A percentile compares a stretch with the other conserved stretches of the same genome.
Conservation (phyloP, 2,329 filamentous ascomycete species). For the Talaromyces sp. region DNA sequence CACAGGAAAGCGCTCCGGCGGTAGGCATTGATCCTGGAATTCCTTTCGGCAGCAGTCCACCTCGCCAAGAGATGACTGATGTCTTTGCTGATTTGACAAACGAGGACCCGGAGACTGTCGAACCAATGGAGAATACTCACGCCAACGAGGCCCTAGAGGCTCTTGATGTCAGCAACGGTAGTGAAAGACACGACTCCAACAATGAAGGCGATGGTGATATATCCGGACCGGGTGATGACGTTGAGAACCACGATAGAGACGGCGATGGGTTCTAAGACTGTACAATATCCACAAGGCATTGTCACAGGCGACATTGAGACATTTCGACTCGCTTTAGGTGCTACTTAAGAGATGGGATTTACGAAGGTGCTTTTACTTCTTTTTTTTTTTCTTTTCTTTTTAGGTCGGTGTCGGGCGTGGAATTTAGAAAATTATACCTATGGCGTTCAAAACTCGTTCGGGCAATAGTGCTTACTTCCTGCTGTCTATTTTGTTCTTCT, state of each 20-base stretch:
- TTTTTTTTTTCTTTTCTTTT: background rate
- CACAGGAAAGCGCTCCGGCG: conserved; percentile 27
- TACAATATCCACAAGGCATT: background rate
- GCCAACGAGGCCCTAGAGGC: conserved; percentile 44
- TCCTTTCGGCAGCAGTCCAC: conserved; percentile 34
- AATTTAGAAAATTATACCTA: conserved; percentile 10
- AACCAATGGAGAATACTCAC: conserved; percentile 42
- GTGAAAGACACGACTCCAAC: conserved; percentile 28
- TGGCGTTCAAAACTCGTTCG: conserved; percentile 8
- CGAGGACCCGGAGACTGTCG: conserved; percentile 35
- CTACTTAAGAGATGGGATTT: background rate
- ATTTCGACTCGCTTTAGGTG: background rate
- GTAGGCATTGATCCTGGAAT: conserved; percentile 29
- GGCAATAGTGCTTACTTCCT: background rate
- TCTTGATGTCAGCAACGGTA: conserved; percentile 36
- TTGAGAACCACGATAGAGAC: conserved; percentile 7
- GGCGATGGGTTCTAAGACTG: conserved; percentile 13
- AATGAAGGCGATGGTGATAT: conserved; percentile 22
- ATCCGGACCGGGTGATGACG: conserved; percentile 3
- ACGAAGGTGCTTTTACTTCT: background rate
- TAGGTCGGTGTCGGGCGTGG: conserved; percentile 4
- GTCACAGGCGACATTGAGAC: background rate
- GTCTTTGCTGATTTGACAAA: conserved; percentile 46
- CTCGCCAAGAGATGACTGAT: conserved; percentile 39
- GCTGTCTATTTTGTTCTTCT: background rate